These are phyloP conservation scores for Acanthochlamys bracteata DNA, from an alignment of 106 monocot genomes.

Conservation along the genomic window DNA sequence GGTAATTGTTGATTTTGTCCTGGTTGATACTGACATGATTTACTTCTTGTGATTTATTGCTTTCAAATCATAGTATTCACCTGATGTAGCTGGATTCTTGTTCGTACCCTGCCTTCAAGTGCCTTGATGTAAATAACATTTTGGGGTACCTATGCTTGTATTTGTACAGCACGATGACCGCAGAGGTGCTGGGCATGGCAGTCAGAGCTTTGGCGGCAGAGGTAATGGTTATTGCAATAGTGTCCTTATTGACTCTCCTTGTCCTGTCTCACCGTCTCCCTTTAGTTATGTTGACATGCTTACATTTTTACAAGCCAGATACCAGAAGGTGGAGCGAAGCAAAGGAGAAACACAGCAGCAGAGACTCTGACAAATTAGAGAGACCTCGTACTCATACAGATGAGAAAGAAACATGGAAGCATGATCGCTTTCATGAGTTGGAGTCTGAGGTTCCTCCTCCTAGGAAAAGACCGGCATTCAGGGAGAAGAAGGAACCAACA, in stretches of 20 bases:
- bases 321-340: slow-evolving; percentile 28
- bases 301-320: slow-evolving; percentile 18
- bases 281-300: background rate
- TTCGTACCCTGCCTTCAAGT: slow-evolving; percentile 28
- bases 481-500: slow-evolving; percentile 43
- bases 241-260: background rate
- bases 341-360: slow-evolving; percentile 26
- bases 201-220: slow-evolving; percentile 33
- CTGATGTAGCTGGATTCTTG: slow-evolving; percentile 37
- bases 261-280: background rate
- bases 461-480: slow-evolving; percentile 56
- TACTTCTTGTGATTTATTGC: background rate
- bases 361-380: slow-evolving; percentile 15
- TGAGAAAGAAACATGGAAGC: slow-evolving; percentile 36
- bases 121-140: slow-evolving; percentile 46
- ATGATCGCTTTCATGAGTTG: slow-evolving; percentile 50
- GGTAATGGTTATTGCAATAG: slow-evolving; percentile 30
- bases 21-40: background rate
- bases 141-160: slow-evolving; percentile 63
- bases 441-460: slow-evolving; percentile 28
- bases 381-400: slow-evolving; percentile 9
- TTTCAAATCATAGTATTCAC: slow-evolving; percentile 15
- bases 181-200: slow-evolving; percentile 49
- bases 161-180: slow-evolving; percentile 75
- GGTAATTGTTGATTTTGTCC: background rate